Conservation (phyloP, 805 yeast species). For the Yamadazyma endophytica region DNA sequence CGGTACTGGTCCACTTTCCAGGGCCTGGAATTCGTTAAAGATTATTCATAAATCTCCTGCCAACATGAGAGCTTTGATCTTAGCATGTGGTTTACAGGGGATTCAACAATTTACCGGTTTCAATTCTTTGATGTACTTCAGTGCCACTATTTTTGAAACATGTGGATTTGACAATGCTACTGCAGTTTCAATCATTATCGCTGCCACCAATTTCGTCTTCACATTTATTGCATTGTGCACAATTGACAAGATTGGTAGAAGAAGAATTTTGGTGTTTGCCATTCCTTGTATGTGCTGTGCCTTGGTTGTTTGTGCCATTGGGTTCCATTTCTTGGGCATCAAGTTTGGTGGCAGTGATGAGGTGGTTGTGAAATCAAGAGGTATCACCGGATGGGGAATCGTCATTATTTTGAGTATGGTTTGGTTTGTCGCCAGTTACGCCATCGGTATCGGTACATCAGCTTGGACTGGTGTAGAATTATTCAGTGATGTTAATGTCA, state of each 20-base stretch:
- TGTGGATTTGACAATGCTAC: constrained; percentile 87
- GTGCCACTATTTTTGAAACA: constrained; percentile 85
- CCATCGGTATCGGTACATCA: constrained; percentile 93
- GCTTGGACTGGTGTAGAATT: constrained; percentile 98
- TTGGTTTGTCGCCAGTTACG: constrained; percentile 82
- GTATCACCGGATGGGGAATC: constrained; percentile 80
- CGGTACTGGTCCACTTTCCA: constrained; percentile 38
- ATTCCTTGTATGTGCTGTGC: constrained; percentile 82
- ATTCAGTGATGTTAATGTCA: constrained; percentile 82
- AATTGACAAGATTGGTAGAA: constrained; percentile 85
- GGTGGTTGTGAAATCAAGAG: constrained; percentile 32
- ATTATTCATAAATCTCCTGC: constrained; percentile 67
- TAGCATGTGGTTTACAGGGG: constrained; percentile 92
- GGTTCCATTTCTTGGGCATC: constrained; percentile 81
- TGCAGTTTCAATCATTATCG: constrained; percentile 90
- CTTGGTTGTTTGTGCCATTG: constrained; percentile 77
- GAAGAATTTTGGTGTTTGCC: constrained; percentile 73
- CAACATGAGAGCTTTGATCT: constrained; percentile 81
- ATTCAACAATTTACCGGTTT: constrained; percentile 96
- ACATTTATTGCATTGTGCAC: constrained; percentile 82
- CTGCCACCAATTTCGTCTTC: constrained; percentile 90
- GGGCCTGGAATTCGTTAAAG: constrained; percentile 57
- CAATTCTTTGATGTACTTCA: constrained; percentile 93
- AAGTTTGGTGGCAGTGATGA: constrained; percentile 44
- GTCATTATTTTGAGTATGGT: constrained; percentile 84